A percentile compares a stretch with the other conserved stretches of the same genome.
These are phyloP conservation scores for Yamadazyma songkhlaensis DNA, from an alignment of 1,139 yeast species.

Conservation along the genomic window DNA sequence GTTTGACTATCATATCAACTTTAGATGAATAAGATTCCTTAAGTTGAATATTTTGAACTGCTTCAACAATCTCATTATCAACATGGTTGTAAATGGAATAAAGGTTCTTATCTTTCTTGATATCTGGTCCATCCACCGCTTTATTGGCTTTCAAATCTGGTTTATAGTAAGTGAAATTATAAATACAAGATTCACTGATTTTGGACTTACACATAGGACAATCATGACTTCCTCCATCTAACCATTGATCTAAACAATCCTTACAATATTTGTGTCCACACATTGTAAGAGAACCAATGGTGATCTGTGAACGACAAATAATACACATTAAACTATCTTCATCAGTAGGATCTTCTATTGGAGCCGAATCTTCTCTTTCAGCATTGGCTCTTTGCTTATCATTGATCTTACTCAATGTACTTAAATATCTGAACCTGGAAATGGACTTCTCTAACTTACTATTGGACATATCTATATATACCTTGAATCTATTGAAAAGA, in stretches of 20 bases:
- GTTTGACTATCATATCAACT: conserved; percentile 77
- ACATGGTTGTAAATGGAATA: conserved; percentile 50
- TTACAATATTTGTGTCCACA: conserved; percentile 92
- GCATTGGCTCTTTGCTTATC: conserved; percentile 9
- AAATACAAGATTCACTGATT: conserved; percentile 46
- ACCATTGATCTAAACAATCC: conserved; percentile 75
- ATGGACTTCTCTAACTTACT: conserved; percentile 34
- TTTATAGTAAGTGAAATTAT: conserved; percentile 53
- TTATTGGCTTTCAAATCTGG: conserved; percentile 48
- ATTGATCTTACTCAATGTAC: conserved; percentile 33
- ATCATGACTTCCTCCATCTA: conserved; percentile 36
- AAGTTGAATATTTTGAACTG: conserved; percentile 44
- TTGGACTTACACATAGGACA: conserved; percentile 80
- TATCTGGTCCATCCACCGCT: conserved; percentile 24
- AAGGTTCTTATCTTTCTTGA: conserved; percentile 22
- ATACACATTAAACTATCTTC: conserved; percentile 56
- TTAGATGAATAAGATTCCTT: conserved; percentile 72
- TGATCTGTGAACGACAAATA: conserved; percentile 70
- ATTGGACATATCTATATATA: conserved; percentile 2
- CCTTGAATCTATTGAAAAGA: conserved; percentile 1
- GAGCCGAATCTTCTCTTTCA: not conserved
- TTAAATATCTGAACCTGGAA: conserved; percentile 61
- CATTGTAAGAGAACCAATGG: conserved; percentile 72
- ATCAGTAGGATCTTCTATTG: conserved; percentile 12
- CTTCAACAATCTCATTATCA: conserved; percentile 35